Evolutionary conservation across 768 basidiomycete species (phyloP), one percentile per base, ranked within the genome.

Genomic region (Lactarius pseudohatsudake): DNA sequence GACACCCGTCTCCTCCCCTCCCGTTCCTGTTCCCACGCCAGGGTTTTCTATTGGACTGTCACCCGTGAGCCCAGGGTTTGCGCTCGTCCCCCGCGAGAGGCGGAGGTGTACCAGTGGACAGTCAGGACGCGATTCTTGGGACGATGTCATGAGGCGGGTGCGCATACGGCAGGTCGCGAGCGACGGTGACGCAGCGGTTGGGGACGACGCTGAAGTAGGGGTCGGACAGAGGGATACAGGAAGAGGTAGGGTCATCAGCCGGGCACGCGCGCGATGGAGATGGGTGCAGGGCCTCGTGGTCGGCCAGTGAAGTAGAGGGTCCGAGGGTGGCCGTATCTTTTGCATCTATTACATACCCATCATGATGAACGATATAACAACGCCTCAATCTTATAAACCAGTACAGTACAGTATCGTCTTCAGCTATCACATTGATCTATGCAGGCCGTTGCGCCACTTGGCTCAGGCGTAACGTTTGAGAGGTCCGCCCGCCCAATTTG

Each of bases 1-100:
- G 36, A 26, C 53, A 32, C 56, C 59, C 53, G 26, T 64, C 10
- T 59, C 59, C 45, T 45, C 58, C 15, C 59, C 64, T 38, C 50
- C 55, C 43, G 53, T 73, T 66, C 4, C 71, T 70, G 59, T 69
- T 10, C 62, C 72, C 54, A 70, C 74, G 9, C 69, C 72, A 4
- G 90, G 89, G 8, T 86, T 92, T 77, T 86, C 87, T 70, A 91
- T 92, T 69, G 90, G 90, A 5, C 72, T 92, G 47, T 89, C 88
- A 30, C 87, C 90, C 18, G 77, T 88, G 62, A 89, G 88, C 71
- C 90, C 90, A 38, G 90, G 90, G n/a, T 92, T 91, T 70, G 80
- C 82, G n/a, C 81, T 90, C 56, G 79, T 85, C 61, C 88, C 87
- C 26, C 75, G 77, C 57, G 81, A 84, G 69, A 76, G 85, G 70